These are phyloP conservation scores for Persicaria tinctoria DNA, from an alignment of 148 eudicot species.

Conservation along the genomic window DNA sequence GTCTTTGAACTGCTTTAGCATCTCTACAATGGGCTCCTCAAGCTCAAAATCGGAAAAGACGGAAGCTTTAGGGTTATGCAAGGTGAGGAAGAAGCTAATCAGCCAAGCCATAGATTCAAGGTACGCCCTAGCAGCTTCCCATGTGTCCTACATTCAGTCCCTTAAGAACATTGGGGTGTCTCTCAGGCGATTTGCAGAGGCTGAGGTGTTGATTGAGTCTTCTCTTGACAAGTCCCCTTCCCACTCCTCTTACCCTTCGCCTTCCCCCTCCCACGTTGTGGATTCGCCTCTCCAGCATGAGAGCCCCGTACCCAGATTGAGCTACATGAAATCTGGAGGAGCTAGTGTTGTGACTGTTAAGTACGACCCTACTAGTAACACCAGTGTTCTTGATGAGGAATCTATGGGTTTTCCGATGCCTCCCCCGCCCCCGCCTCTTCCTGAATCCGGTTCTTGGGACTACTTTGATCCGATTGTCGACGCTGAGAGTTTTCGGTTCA, in stretches of 20 bases:
- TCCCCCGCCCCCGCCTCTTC: slow-evolving; percentile 63
- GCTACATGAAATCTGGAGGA: slow-evolving; percentile 59
- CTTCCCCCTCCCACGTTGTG: slow-evolving; percentile 43
- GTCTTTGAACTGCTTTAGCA: background rate
- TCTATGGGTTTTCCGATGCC: slow-evolving; percentile 37
- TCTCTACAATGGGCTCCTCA: slow-evolving; percentile 40
- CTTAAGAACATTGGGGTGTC: slow-evolving; percentile 59
- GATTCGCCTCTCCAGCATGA: slow-evolving; percentile 35
- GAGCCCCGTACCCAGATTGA: slow-evolving; percentile 42
- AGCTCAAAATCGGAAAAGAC: slow-evolving; percentile 59
- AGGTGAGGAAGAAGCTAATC: slow-evolving; percentile 57
- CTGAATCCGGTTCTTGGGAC: slow-evolving; percentile 63
- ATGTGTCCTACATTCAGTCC: slow-evolving; percentile 65
- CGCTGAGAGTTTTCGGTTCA: slow-evolving; percentile 52
- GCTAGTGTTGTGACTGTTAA: slow-evolving; percentile 43
- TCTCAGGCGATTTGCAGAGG: slow-evolving; percentile 70
- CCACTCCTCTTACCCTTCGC: slow-evolving; percentile 63
- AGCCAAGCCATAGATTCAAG: slow-evolving; percentile 76
- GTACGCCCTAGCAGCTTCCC: slow-evolving; percentile 77
- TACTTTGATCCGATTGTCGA: slow-evolving; percentile 51
- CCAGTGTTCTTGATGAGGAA: slow-evolving; percentile 34
- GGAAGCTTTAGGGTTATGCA: slow-evolving; percentile 63
- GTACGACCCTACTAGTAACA: slow-evolving; percentile 27
- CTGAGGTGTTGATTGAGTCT: slow-evolving; percentile 49
- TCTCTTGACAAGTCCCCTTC: slow-evolving; percentile 54